Evolutionary conservation across 306 rosid species (phyloP).

Genomic region (Castanospermum australe): DNA sequence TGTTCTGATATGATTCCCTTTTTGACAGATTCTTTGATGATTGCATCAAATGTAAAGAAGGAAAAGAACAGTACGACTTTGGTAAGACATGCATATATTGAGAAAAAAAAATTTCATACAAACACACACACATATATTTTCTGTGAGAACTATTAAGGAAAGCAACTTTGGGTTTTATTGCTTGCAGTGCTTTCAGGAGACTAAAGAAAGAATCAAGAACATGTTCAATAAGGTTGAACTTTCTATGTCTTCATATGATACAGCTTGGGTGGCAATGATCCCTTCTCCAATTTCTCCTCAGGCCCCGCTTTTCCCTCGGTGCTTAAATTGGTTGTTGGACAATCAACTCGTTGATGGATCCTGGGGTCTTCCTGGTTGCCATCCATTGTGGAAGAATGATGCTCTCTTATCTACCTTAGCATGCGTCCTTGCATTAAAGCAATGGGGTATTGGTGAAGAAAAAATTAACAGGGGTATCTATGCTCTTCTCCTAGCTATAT

Average conservation of each 20-base stretch:
- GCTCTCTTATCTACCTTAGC: conserved; percentile 78
- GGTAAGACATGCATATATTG: conserved; percentile 27
- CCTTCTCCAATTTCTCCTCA: conserved; percentile 54
- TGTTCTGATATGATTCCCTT: conserved; percentile 7
- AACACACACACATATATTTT: too few species aligned
- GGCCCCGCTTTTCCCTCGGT: conserved; percentile 69
- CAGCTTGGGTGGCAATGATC: conserved; percentile 95
- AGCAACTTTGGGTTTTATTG: neutral
- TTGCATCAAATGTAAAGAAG: conserved; percentile 14
- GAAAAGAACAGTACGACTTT: neutral
- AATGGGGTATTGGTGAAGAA: conserved; percentile 63
- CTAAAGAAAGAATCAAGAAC: conserved; percentile 56
- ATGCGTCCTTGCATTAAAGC: conserved; percentile 67
- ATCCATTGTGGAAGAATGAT: conserved; percentile 59
- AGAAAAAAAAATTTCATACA: too few species aligned
- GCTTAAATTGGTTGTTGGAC: conserved; percentile 70
- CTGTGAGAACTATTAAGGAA: neutral
- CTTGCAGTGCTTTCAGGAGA: conserved; percentile 56
- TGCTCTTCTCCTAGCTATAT: neutral
- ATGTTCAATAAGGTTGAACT: conserved; percentile 72
- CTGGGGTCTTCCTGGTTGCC: conserved; percentile 59
- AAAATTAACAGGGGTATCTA: conserved; percentile 59
- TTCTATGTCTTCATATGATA: conserved; percentile 78
- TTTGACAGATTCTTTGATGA: conserved; percentile 25
- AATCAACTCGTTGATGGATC: conserved; percentile 81